Evolutionary conservation across 1,284 basidiomycete species (phyloP), one percentile per base, ranked within the genome.

Genomic region (Trichosporon sp.): DNA sequence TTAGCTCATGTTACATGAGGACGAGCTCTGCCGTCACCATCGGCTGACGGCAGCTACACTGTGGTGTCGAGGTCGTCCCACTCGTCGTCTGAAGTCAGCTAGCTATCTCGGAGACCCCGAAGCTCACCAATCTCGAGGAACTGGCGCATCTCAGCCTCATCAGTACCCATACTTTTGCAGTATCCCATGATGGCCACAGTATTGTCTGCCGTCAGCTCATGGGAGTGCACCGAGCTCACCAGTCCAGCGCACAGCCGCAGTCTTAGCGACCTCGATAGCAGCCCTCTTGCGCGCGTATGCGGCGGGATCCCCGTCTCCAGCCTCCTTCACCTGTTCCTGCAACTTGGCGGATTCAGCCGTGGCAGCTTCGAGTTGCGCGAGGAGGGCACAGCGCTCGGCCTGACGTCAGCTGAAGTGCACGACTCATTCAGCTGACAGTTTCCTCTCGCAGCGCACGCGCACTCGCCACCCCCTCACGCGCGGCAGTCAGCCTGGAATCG

Each of bases 241-340:
- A 61, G 93, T 95, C 92, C 93, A 94, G 10, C 92, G 88, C 43
- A 90, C 80, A 6, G 91, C 88, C 2, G 92, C 92, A 77, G 93
- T 91, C 73, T 90, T 91, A 5, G 91, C 92, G 3, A 94, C 86
- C 48, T 87, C 86, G 7, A 89, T 86, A 0, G 90, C 92, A 56
- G 90, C 84, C 70, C 87, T 89, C 81, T 90, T 91, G 78, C 91
- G 89, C 79, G 92, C 91, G 46, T 94, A 87, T 78, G 90, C 91
- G 66, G 86, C 87, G 0, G 93, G 93, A 82, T 95, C 92, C 73
- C 91, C 93, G 7, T 91, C 90, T 61, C 91, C 91, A 76, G 92
- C 93, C 56, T 83, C 84, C 1, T 79, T 83, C 1, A 91, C 85
- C 73, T 90, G 86, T 73, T 86, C 85, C 78, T 88, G 89, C 69